These are phyloP conservation scores for Dorcoceras hygrometricum DNA, from an alignment of 257 asterid species.

Conservation along the genomic window DNA sequence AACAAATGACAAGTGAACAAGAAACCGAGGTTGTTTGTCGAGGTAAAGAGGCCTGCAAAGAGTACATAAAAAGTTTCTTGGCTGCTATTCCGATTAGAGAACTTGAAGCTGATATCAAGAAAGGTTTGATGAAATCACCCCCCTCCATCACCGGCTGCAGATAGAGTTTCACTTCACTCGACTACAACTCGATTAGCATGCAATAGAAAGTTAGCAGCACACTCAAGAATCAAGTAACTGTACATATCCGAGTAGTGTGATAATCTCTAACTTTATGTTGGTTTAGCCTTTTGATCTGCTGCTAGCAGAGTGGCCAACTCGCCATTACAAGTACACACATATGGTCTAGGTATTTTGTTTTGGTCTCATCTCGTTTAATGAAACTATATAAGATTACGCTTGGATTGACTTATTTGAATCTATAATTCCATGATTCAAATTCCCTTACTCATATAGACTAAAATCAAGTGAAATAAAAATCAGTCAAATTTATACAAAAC, in stretches of 20 bases:
- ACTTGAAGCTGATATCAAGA: constrained; percentile 74
- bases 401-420: too few relatives aligned
- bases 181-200: constrained; percentile 20
- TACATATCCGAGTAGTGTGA: background rate
- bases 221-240: background rate
- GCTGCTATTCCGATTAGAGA: constrained; percentile 96
- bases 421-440: too few relatives aligned
- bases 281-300: background rate
- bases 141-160: constrained; percentile 85
- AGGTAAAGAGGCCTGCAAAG: constrained; percentile 86
- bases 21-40: constrained; percentile 51
- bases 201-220: background rate
- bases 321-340: background rate
- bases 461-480: too few relatives aligned
- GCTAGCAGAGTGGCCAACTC: background rate
- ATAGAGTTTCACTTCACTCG: constrained; percentile 85
- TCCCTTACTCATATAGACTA: too few relatives aligned
- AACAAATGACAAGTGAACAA: constrained; percentile 38
- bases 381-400: too few relatives aligned
- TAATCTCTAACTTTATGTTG: background rate
- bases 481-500: too few relatives aligned
- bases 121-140: constrained; percentile 65
- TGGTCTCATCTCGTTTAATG: too few relatives aligned
- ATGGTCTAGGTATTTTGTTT: too few relatives aligned
- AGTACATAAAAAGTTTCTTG: constrained; percentile 83